Conservation (phyloP, 2,329 filamentous ascomycete species). For the Pseudogymnoascus pannorum region DNA sequence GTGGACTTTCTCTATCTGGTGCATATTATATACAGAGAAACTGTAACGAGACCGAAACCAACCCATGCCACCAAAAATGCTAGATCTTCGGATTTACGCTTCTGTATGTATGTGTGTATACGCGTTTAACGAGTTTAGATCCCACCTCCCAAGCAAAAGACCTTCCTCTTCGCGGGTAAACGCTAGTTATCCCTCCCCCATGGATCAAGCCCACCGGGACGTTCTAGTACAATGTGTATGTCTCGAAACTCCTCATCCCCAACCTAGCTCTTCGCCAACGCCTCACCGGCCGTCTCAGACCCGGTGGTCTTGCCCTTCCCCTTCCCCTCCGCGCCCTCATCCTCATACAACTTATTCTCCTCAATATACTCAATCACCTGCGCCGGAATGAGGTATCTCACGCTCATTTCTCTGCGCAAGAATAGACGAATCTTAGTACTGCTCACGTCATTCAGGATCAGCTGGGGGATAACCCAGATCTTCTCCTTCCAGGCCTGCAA, state of each 20-base stretch:
- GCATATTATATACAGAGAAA: too few relatives aligned
- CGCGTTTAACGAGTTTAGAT: conserved; percentile 5
- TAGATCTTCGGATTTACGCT: conserved; percentile 7
- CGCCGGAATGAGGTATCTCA: conserved; percentile 68
- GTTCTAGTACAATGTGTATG: neutral
- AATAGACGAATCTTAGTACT: conserved; percentile 78
- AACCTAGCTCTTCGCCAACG: neutral
- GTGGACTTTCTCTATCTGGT: neutral
- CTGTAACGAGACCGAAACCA: too few relatives aligned
- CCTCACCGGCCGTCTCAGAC: neutral
- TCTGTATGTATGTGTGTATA: neutral
- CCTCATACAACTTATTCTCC: conserved; percentile 57
- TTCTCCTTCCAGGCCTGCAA: conserved; percentile 79
- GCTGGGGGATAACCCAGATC: conserved; percentile 79
- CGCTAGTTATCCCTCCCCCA: neutral
- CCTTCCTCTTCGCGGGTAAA: neutral
- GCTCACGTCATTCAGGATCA: conserved; percentile 80
- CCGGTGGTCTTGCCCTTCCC: conserved; percentile 16
- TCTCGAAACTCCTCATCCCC: neutral
- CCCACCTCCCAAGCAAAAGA: neutral
- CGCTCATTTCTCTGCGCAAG: conserved; percentile 70
- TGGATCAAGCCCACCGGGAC: neutral
- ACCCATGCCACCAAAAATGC: conserved; percentile 7
- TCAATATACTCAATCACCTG: conserved; percentile 70
- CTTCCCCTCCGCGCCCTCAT: conserved; percentile 29